phyloP scores from a whole-genome alignment of 345 rosid species.

The Odontarrhena argentea region DNA sequence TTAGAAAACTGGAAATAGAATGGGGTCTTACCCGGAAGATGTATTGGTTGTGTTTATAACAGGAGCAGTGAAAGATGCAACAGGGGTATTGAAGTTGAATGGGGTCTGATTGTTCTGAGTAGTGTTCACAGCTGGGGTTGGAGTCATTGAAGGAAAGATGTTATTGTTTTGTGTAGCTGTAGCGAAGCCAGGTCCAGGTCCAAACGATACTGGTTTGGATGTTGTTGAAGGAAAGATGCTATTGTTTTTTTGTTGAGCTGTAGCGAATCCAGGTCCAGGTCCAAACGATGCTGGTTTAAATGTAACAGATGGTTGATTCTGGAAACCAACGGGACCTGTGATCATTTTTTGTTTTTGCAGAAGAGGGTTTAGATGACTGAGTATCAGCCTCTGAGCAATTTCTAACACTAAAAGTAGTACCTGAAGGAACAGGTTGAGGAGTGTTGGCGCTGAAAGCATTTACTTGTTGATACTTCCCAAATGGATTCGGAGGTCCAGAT shows the following conservation, averaged over 20 bases:
- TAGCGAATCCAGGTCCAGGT: conserved; percentile 35
- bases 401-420: conserved; percentile 24
- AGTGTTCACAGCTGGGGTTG: conserved; percentile 24
- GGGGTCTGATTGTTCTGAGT: conserved; percentile 32
- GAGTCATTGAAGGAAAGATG: conserved; percentile 29
- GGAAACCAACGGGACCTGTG: conserved; percentile 40
- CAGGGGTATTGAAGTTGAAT: conserved; percentile 31
- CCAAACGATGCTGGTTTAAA: conserved; percentile 44
- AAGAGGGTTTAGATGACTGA: conserved; percentile 19
- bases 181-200: conserved; percentile 37
- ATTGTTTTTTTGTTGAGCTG: conserved; percentile 36
- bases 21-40: conserved; percentile 35
- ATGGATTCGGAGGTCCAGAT: conserved; percentile 50
- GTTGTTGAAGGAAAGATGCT: conserved; percentile 1
- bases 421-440: conserved; percentile 40
- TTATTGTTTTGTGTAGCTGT: conserved; percentile 35
- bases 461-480: conserved; percentile 49
- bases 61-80: conserved; percentile 33
- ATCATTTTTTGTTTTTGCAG: conserved; percentile 22
- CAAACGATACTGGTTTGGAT: conserved; percentile 41
- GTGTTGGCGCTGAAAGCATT: conserved; percentile 39
- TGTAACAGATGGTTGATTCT: not conserved
- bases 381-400: conserved; percentile 9
- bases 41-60: conserved; percentile 25
- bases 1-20: conserved; percentile 4